Evolutionary conservation across 2,329 filamentous ascomycete genomes (phyloP), one percentile per base, ranked within the genome.

Genomic region (Helicocarpus griseus): DNA sequence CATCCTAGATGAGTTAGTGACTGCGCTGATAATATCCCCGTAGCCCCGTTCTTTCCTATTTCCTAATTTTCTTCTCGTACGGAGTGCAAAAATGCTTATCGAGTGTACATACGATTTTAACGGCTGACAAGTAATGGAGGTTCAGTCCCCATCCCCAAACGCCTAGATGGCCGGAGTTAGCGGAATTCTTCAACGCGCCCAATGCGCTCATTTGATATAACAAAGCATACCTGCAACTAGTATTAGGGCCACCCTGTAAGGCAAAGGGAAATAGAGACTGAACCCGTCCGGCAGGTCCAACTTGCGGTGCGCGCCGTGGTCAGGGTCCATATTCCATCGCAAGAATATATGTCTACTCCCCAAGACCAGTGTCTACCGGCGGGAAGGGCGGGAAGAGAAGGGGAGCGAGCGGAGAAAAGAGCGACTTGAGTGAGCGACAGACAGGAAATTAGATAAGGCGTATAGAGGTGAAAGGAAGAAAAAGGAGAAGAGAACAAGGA

Each of bases 131-230:
- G 71, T 88, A 90, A 66, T 96, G 89, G 38, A 97, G 81, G 73
- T 96, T 97, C 60, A 86, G 70, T 58, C 85, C 89, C 89, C 91
- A 98, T 66, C 88, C 89, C 91, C 91, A 97, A 63, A 95, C 84
- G 60, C 88, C 89, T 94, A 58, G 54, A 22, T 28, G 21, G 41
- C 5, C 8, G 3, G 3, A n/a, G 45, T 47, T 36, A 47, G 21
- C 31, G 21, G n/a, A 33, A n/a, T 21, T 21, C 11, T 17, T 22
- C 11, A 4, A 11, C 5, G 7, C 1, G 21, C 28, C 13, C n/a
- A 36, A 21, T 31, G 24, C 14, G 17, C 2, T 4, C n/a, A 24
- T 9, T n/a, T 19, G 14, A 36, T 21, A 43, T 8, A 24, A 29
- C 26, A 50, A 44, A 29, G 61, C 77, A 57, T 76, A 94, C 89